Percentiles rank a stretch among this genome's conserved stretches.
phyloP scores from a whole-genome alignment of 116 monocot species.

The Papilionanthe hybrid region DNA sequence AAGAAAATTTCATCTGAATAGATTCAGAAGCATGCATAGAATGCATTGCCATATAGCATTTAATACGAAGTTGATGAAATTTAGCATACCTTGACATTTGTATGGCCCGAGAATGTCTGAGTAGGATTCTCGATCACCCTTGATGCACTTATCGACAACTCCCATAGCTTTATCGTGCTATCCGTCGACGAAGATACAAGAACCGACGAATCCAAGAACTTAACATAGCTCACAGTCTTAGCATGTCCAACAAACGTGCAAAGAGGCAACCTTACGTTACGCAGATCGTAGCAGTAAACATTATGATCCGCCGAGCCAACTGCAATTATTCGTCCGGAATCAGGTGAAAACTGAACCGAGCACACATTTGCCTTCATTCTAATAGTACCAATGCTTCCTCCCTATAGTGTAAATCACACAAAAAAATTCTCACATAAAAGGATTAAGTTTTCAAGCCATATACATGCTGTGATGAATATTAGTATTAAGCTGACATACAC shows the following conservation, averaged over 20 bases:
- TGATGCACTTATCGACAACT: slow-evolving; percentile 40
- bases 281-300: slow-evolving; percentile 80
- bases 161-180: slow-evolving; percentile 88
- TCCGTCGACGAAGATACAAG: slow-evolving; percentile 89
- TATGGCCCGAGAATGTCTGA: slow-evolving; percentile 86
- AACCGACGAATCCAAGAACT: slow-evolving; percentile 74
- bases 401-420: slow-evolving; percentile 31
- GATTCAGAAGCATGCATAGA: too few species aligned
- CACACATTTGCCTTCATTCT: slow-evolving; percentile 90
- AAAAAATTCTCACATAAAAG: background rate
- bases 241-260: slow-evolving; percentile 61
- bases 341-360: slow-evolving; percentile 86
- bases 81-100: slow-evolving; percentile 70
- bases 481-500: slow-evolving; percentile 76
- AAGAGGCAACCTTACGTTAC: slow-evolving; percentile 52
- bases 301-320: slow-evolving; percentile 93
- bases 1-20: too few species aligned
- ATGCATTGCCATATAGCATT: background rate
- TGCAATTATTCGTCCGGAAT: slow-evolving; percentile 51
- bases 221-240: slow-evolving; percentile 94
- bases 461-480: slow-evolving; percentile 27
- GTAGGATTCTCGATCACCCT: slow-evolving; percentile 46
- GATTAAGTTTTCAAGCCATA: background rate
- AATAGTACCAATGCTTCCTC: slow-evolving; percentile 71
- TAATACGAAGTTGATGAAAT: background rate